Base-by-base conservation (phyloP, 169 alveolate genomes). In the Plasmodium vinckei region DNA sequence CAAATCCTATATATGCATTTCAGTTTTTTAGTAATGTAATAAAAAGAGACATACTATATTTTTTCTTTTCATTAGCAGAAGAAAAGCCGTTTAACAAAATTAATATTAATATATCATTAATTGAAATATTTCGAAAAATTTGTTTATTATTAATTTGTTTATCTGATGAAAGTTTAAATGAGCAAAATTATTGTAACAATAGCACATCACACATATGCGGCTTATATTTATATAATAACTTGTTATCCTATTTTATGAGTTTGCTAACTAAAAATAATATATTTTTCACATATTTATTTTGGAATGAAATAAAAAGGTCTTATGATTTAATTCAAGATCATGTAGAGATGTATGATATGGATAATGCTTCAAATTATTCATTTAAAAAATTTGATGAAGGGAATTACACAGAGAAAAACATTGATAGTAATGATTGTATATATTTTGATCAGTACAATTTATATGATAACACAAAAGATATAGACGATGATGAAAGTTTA, bases 21-120 rank as follows among this genome's bases (percentile, higher is more conserved):
- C 88, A 77, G 46, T 77, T 77, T 77, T 77, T 77, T 42, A 77
- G 39, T 56, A 77, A 77, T 51, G 60, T 77, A 46, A 77, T 77
- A 17, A 77, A 46, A 57, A 77, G 73, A 44, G 88, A 77, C 23
- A 57, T 77, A 10, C 44, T 77, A 25, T 63, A 77, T 69, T 19
- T 77, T 12, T 77, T 77, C 72, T 63, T 77, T 51, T 63, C 88
- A 5, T 10, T 64, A 9, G 88, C 71, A 23, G 77, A 63, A 9
- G 59, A 57, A 21, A 53, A 61, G 17, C 75, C 73, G 7, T 77
- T 77, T 69, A 53, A 9, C 21, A 42, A 13, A 12, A 77, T 49
- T 64, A 51, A 69, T 47, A 13, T 27, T 5, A 63, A 63, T 10
- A 49, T 77, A 64, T 63, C 88, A 17, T 42, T 77, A 49, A 54